Evolutionary conservation across 73 alveolate genomes (phyloP).

Genomic region (Tetrahymena borealis): DNA sequence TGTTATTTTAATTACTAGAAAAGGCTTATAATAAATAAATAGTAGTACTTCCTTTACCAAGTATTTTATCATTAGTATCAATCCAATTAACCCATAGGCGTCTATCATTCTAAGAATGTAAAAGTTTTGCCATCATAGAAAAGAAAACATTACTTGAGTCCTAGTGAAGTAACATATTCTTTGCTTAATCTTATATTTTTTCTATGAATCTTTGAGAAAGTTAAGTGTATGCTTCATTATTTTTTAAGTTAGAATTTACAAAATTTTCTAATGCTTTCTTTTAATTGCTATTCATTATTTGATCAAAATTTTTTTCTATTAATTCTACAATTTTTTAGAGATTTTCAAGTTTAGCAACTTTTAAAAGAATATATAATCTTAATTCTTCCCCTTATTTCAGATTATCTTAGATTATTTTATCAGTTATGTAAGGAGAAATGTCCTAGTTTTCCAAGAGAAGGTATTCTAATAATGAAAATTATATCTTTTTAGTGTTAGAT

Average conservation of each 20-base stretch:
- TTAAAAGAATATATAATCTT: neutral
- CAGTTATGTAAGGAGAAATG: neutral
- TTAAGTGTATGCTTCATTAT: neutral
- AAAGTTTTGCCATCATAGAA: neutral
- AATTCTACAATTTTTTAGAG: neutral
- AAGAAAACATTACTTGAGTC: neutral
- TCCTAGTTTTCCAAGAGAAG: neutral
- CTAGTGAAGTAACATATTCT: neutral
- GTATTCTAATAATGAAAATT: neutral
- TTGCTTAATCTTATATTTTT: neutral
- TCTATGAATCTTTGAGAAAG: neutral
- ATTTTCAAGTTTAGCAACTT: neutral
- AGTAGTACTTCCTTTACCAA: neutral
- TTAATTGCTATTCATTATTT: neutral
- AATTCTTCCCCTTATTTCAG: neutral
- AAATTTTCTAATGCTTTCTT: neutral
- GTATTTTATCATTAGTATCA: neutral
- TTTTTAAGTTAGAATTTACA: neutral
- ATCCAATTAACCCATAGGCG: neutral
- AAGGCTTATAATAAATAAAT: neutral
- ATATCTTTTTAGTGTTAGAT: neutral
- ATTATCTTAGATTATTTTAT: neutral
- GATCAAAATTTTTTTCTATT: neutral
- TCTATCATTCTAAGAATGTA: neutral
- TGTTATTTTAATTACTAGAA: neutral